Base-by-base conservation (phyloP, 1,284 basidiomycete genomes). In the Ustilago tritici region DNA sequence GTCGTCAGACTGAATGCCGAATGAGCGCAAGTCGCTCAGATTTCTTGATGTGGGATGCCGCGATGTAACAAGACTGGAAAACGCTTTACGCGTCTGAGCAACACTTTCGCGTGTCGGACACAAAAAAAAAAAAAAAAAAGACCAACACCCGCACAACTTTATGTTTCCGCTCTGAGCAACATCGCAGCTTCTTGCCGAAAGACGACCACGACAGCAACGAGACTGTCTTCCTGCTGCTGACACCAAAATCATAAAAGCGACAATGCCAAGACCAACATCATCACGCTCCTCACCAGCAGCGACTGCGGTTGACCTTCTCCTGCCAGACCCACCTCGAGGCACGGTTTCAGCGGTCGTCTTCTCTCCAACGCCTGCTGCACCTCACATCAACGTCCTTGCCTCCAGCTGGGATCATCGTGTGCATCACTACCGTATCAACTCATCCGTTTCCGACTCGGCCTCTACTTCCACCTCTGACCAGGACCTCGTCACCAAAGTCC, bases 401-500 rank as follows among this genome's bases (percentile, higher is more conserved):
- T 65, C 82, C 1, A 80, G 76, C 59, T 85, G 84, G 84, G 84
- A 85, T 56, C 75, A 75, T 41, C 31, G 56, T 28, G 82, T 84
- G 3, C 73, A 80, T 10, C 77, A 84, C 32, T 84, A 85, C 53
- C 62, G 68, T 36, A 58, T 82, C 54, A 35, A 62, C 54, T 5
- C 46, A 50, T 0, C 59, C 58, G 6, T 28, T 28, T 28, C 52
- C 56, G 7, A 19, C 43, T 9, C 43, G n/a, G 31, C 49, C 28
- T 19, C 41, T 3, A 49, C 32, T 8, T 63, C 52, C 0, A 4
- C 57, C 19, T 46, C 41, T 19, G 31, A 38, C 9, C 14, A 53
- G 3, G 62, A 57, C 11, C 31, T 64, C 8, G 55, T 69, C 1
- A 52, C 15, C 1, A 65, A 79, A 17, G 40, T 84, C 12, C 82